Conservation (phyloP, 768 basidiomycete genomes). For the Tricholoma bakamatsutake region DNA sequence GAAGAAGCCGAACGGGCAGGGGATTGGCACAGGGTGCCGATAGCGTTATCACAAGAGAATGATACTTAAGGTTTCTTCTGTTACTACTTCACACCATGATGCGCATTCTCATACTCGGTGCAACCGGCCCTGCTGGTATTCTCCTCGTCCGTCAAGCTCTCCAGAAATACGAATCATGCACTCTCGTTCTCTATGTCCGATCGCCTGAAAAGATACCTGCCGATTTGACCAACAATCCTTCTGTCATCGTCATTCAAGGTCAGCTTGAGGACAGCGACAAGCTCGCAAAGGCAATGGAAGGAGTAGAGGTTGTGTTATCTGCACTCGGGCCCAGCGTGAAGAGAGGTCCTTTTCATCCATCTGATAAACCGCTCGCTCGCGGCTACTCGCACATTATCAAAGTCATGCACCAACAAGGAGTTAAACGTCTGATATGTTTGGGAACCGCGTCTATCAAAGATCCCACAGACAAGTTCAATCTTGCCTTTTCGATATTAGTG, state of each 20-base stretch:
- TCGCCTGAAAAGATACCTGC: conserved; percentile 58
- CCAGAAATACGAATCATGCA: conserved; percentile 27
- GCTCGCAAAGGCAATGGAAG: conserved; percentile 47
- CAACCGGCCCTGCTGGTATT: conserved; percentile 57
- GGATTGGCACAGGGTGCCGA: conserved; percentile 31
- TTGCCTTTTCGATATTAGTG: conserved; percentile 39
- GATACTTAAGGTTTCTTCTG: not conserved
- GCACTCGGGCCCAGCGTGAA: conserved; percentile 49
- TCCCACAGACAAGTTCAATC: conserved; percentile 49
- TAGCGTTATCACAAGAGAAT: not conserved
- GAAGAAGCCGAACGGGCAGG: conserved; percentile 36
- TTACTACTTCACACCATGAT: conserved; percentile 4
- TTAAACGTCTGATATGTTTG: conserved; percentile 59
- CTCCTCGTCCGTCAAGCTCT: conserved; percentile 54
- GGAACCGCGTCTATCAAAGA: conserved; percentile 65
- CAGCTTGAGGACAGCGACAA: conserved; percentile 45
- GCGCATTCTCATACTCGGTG: conserved; percentile 65
- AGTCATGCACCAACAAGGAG: conserved; percentile 43
- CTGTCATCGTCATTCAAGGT: conserved; percentile 48
- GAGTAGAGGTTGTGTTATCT: conserved; percentile 59
- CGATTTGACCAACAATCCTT: conserved; percentile 37
- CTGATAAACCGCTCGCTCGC: conserved; percentile 53
- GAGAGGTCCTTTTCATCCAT: conserved; percentile 32
- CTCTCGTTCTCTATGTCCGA: conserved; percentile 57
- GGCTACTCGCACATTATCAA: conserved; percentile 53